Conservation (phyloP, 352 stramenopile species). For the Elongisporangium anandrum region DNA sequence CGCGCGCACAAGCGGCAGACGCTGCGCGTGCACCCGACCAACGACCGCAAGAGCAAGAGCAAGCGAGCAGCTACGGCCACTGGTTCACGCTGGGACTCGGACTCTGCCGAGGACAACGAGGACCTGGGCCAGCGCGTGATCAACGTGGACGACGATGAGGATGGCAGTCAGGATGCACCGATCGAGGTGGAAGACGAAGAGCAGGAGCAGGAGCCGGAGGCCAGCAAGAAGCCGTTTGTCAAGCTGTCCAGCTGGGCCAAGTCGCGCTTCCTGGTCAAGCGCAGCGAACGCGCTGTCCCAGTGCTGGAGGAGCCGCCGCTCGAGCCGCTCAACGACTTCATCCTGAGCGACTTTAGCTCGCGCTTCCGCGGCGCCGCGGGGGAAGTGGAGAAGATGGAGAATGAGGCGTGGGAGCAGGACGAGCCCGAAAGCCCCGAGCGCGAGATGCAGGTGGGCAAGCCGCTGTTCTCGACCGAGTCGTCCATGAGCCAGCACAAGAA, state of each 20-base stretch:
- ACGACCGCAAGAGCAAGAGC: constrained; percentile 17
- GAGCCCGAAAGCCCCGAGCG: constrained; percentile 7
- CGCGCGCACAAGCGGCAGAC: constrained; percentile 44
- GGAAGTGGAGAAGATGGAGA: constrained; percentile 28
- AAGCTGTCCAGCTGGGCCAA: constrained; percentile 74
- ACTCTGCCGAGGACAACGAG: constrained; percentile 24
- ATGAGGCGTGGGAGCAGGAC: constrained; percentile 20
- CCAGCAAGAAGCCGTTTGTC: constrained; percentile 3
- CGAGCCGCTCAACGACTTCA: constrained; percentile 82
- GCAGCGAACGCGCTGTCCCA: constrained; percentile 43
- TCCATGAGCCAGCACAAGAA: constrained; percentile 11
- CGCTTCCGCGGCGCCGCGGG: constrained; percentile 50
- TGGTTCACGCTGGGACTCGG: constrained; percentile 56
- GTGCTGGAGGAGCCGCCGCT: constrained; percentile 58
- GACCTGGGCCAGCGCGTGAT: constrained; percentile 46
- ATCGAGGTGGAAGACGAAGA: constrained; percentile 6
- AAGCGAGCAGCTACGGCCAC: constrained; percentile 3
- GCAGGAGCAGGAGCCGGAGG: constrained; percentile 1
- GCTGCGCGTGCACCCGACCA: constrained; percentile 26
- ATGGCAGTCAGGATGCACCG: constrained; percentile 7
- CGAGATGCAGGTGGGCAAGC: constrained; percentile 42
- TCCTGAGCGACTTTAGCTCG: constrained; percentile 77
- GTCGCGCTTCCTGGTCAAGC: constrained; percentile 58
- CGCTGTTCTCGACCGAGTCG: constrained; percentile 28
- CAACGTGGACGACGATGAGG: constrained; percentile 14